Evolutionary conservation across 352 stramenopile species (phyloP).

Genomic region (Pythium rishiriense): DNA sequence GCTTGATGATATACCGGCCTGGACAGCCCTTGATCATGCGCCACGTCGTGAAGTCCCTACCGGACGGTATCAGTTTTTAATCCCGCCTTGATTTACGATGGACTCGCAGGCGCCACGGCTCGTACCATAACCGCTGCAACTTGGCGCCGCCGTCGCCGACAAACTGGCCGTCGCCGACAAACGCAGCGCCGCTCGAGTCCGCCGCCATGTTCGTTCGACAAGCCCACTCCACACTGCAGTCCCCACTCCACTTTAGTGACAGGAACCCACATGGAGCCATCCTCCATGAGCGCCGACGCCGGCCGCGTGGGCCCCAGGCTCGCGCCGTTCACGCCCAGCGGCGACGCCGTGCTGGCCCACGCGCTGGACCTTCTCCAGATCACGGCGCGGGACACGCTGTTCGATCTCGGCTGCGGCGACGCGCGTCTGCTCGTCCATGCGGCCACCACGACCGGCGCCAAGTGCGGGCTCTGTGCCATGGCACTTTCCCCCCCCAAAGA

Average conservation of each 20-base stretch:
- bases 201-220: background rate
- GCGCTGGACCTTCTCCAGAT: constrained; percentile 70
- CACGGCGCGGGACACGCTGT: constrained; percentile 53
- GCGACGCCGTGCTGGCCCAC: constrained; percentile 56
- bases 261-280: background rate
- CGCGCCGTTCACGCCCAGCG: constrained; percentile 80
- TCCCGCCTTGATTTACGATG: too few relatives aligned
- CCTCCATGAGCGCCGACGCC: background rate
- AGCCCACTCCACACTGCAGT: background rate
- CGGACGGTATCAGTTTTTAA: too few relatives aligned
- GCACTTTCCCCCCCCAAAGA: too few relatives aligned
- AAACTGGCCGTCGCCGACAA: constrained; percentile 54
- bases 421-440: constrained; percentile 69
- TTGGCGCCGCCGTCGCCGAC: constrained; percentile 48
- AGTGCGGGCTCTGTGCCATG: too few relatives aligned
- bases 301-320: constrained; percentile 49
- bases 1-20: constrained; percentile 62
- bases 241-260: constrained; percentile 7
- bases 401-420: constrained; percentile 80
- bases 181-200: constrained; percentile 10
- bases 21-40: constrained; percentile 78
- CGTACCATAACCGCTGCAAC: constrained; percentile 55
- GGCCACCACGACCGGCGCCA: constrained; percentile 42
- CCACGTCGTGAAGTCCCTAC: constrained; percentile 59
- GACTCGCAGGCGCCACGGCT: too few relatives aligned